Evolutionary conservation across 345 rosid species (phyloP).

Genomic region (Citrus unshiu): DNA sequence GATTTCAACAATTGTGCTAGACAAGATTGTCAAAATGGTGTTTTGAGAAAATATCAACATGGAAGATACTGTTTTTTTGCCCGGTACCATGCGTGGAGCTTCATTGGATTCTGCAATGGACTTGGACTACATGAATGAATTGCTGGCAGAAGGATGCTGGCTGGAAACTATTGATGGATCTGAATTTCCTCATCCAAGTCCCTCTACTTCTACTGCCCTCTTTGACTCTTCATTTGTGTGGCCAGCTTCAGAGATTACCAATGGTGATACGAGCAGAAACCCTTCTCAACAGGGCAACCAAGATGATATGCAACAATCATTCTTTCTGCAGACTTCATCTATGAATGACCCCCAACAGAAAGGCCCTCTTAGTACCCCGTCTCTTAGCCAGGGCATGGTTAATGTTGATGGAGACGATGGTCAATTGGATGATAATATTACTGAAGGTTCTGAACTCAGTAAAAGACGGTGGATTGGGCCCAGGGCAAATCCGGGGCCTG

Average conservation of each 20-base stretch:
- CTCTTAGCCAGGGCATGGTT: slow-evolving; percentile 17
- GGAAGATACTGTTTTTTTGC: slow-evolving; percentile 55
- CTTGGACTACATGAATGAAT: slow-evolving; percentile 66
- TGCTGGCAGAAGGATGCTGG: slow-evolving; percentile 92
- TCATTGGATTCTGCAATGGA: slow-evolving; percentile 56
- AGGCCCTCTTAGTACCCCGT: slow-evolving; percentile 19
- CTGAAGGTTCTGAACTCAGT: slow-evolving; percentile 35
- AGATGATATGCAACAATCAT: slow-evolving; percentile 29
- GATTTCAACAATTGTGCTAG: slow-evolving; percentile 3
- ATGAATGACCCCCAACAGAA: slow-evolving; percentile 27
- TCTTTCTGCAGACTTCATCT: slow-evolving; percentile 18
- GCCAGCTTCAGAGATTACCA: slow-evolving; percentile 40
- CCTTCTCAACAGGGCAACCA: slow-evolving; percentile 29
- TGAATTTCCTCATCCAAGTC: slow-evolving; percentile 54
- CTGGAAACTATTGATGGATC: slow-evolving; percentile 81
- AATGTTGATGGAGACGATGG: neutral
- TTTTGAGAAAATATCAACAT: slow-evolving; percentile 26
- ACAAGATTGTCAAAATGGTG: slow-evolving; percentile 4
- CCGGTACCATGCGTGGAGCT: slow-evolving; percentile 26
- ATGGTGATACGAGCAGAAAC: slow-evolving; percentile 23
- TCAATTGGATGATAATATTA: slow-evolving; percentile 9
- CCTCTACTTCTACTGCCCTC: slow-evolving; percentile 35
- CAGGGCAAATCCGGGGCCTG: slow-evolving; percentile 28
- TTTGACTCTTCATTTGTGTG: slow-evolving; percentile 41
- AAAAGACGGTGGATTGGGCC: slow-evolving; percentile 85